Conservation (phyloP, 2,329 filamentous ascomycete genomes). For the Ilyonectria destructans region DNA sequence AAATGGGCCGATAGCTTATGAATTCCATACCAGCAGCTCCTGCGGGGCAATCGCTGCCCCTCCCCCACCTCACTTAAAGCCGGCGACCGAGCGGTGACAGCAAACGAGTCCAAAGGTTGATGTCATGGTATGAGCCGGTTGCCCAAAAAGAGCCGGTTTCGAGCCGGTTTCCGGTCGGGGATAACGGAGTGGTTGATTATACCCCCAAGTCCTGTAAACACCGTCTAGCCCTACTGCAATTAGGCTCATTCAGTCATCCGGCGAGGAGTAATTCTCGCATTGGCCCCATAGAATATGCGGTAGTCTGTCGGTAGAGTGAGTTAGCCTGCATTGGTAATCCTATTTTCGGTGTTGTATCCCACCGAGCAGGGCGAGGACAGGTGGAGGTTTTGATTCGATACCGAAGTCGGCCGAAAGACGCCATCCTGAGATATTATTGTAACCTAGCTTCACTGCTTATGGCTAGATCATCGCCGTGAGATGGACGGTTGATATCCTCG, state of each 20-base stretch:
- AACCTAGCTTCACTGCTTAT: background rate
- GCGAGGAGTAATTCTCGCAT: background rate
- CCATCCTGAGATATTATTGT: constrained; percentile 15
- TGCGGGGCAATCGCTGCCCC: constrained; percentile 33
- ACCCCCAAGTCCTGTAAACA: background rate
- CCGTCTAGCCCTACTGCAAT: background rate
- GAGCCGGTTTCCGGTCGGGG: background rate
- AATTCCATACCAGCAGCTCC: constrained; percentile 23
- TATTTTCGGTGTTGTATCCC: background rate
- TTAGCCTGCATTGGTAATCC: constrained; percentile 24
- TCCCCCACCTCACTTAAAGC: constrained; percentile 21
- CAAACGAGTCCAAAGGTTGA: background rate
- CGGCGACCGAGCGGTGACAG: constrained; percentile 7
- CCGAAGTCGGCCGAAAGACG: constrained; percentile 25
- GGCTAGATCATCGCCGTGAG: background rate
- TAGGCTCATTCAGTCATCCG: background rate
- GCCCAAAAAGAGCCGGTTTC: background rate
- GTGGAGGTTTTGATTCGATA: background rate
- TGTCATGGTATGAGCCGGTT: constrained; percentile 9
- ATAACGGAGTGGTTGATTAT: background rate
- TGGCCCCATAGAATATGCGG: constrained; percentile 19
- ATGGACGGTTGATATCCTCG: background rate
- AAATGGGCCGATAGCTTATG: constrained; percentile 11
- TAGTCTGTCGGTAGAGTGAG: constrained; percentile 3
- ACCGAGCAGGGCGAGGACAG: background rate